phyloP scores from a whole-genome alignment of 257 asterid genomes.

The Salvia miltiorrhiza region DNA sequence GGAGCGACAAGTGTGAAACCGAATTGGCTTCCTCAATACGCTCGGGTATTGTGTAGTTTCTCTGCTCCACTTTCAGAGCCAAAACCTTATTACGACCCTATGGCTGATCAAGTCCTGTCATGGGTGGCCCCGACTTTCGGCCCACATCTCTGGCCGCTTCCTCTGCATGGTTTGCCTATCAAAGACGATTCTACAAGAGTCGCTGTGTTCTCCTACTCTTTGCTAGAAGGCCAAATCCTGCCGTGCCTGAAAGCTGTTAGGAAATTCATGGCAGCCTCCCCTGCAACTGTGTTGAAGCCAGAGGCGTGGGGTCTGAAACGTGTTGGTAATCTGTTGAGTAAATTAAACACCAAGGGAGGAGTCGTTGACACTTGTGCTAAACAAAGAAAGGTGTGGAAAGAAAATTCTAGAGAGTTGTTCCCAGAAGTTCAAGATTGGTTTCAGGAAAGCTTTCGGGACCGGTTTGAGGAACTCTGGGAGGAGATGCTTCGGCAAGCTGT shows the following conservation, averaged over 20 bases:
- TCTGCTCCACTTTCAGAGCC: constrained; percentile 79
- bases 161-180: constrained; percentile 54
- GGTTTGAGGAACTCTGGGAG: constrained; percentile 51
- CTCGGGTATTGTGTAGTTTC: constrained; percentile 57
- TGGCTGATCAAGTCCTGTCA: constrained; percentile 55
- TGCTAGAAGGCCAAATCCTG: constrained; percentile 73
- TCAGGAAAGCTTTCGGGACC: constrained; percentile 47
- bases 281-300: constrained; percentile 65
- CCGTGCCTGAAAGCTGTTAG: constrained; percentile 60
- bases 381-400: constrained; percentile 52
- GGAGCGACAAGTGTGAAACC: constrained; percentile 76
- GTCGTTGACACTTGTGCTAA: constrained; percentile 51
- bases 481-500: constrained; percentile 42
- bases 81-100: constrained; percentile 60
- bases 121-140: constrained; percentile 77
- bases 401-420: constrained; percentile 41
- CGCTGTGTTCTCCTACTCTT: constrained; percentile 53
- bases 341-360: constrained; percentile 37
- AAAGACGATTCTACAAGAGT: constrained; percentile 44
- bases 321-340: constrained; percentile 58
- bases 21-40: constrained; percentile 70
- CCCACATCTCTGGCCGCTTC: constrained; percentile 76
- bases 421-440: constrained; percentile 68
- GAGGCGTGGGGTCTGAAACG: constrained; percentile 65
- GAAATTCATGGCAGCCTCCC: constrained; percentile 61